Base-by-base conservation (phyloP, 345 rosid genomes). In the Salix arbutifolia region DNA sequence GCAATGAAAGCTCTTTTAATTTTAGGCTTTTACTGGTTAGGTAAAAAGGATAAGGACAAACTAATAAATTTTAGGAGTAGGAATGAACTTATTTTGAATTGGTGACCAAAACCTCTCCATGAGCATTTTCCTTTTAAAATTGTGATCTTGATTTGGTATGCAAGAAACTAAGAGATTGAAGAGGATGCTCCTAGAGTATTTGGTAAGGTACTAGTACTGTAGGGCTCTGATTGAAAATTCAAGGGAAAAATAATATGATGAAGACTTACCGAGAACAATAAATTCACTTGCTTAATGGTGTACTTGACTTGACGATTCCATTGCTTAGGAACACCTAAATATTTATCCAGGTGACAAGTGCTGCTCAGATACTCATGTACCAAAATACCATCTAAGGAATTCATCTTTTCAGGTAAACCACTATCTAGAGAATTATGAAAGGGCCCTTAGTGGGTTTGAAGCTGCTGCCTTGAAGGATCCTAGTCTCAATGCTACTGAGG, bases 361-460 rank as follows among this genome's bases (percentile, higher is more conserved):
- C 37, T 70, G 18, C 61, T 66, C 48, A 62, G 70, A 37, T 46
- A 72, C 14, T 37, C 17, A n/a, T 52, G 65, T 69, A 46, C 46
- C 69, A 10, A 26, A 65, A 67, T n/a, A 64, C 58, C 61, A 13
- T 69, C 35, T 64, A n/a, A 60, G 68, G 53, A 37, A n/a, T 77
- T 70, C 72, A 61, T 37, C 56, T 60, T 75, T 83, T 77, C 87
- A 91, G 95, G 95, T 88, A 52, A 86, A 91, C 76, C 88, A 83
- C 74, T 91, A 89, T 80, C 85, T 91, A 65, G 93, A 91, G 83
- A 91, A 91, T 79, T 91, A 91, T 67, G 90, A 89, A 81, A 88
- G 95, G 81, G 93, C 95, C 74, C 88, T 91, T 70, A 81, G 81
- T 72, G 91, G 91, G 73, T 91, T 89, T 85, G 91, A 91, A 87